Percentiles rank a stretch among this genome's conserved stretches.
phyloP scores from a whole-genome alignment of 148 eudicot species.

The Arbutus unedo region DNA sequence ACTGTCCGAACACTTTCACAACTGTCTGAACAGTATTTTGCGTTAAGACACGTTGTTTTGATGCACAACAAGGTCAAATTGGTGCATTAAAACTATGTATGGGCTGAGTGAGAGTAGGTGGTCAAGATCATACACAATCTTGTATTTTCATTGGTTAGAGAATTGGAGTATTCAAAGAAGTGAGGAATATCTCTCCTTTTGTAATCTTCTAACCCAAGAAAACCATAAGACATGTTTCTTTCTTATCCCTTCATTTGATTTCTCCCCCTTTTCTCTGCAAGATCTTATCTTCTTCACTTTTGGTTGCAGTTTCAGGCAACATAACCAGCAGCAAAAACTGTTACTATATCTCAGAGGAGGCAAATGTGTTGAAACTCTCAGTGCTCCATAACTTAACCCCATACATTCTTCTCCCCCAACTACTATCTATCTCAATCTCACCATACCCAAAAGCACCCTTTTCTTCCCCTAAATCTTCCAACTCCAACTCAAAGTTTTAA shows the following conservation, averaged over 20 bases:
- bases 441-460: neutral
- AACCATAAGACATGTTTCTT: neutral
- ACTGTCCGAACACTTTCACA: too few relatives aligned
- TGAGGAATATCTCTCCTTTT: neutral
- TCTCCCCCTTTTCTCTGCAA: constrained; percentile 27
- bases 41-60: too few relatives aligned
- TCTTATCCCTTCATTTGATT: constrained; percentile 11
- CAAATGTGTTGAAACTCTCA: constrained; percentile 24
- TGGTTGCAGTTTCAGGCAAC: constrained; percentile 37
- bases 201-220: neutral
- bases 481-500: neutral
- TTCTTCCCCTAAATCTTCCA: neutral
- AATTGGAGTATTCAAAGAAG: neutral
- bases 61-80: neutral
- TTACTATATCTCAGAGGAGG: constrained; percentile 16
- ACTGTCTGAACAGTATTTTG: too few relatives aligned
- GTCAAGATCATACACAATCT: neutral
- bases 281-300: constrained; percentile 39
- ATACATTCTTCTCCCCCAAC: constrained; percentile 38
- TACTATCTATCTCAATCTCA: neutral
- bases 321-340: constrained; percentile 32
- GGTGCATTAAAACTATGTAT: neutral
- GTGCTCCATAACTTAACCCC: constrained; percentile 37
- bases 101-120: neutral
- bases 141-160: neutral